A percentile compares a stretch with the other conserved stretches of the same genome.
Conservation (phyloP, 2,329 filamentous ascomycete genomes). For the Colletotrichum tanaceti region DNA sequence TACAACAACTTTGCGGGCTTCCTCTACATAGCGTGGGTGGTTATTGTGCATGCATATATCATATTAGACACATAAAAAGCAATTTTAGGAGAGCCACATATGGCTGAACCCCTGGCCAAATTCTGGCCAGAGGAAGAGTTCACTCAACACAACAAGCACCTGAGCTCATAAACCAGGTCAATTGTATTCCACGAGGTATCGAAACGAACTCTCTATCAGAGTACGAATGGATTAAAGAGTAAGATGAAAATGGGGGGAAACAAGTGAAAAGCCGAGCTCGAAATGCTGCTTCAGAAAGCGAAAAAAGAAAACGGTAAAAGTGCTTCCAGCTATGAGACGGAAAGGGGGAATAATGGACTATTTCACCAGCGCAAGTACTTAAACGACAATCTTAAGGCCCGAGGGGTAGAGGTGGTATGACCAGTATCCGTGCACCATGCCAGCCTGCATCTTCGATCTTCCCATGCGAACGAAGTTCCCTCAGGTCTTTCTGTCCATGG, state of each 20-base stretch:
- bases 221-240: slow-evolving; percentile 49
- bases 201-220: slow-evolving; percentile 58
- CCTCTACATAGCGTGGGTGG: slow-evolving; percentile 27
- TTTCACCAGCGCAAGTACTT: slow-evolving; percentile 38
- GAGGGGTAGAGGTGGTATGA: slow-evolving; percentile 27
- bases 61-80: slow-evolving; percentile 26
- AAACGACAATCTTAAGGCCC: slow-evolving; percentile 33
- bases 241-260: slow-evolving; percentile 42
- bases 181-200: slow-evolving; percentile 51
- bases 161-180: slow-evolving; percentile 44
- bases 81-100: slow-evolving; percentile 13
- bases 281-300: slow-evolving; percentile 45
- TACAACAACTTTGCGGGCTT: slow-evolving; percentile 19
- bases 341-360: slow-evolving; percentile 42
- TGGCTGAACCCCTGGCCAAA: slow-evolving; percentile 1
- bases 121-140: slow-evolving; percentile 46
- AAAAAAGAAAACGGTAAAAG: slow-evolving; percentile 53
- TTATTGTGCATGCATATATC: slow-evolving; percentile 25
- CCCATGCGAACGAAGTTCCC: slow-evolving; percentile 22
- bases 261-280: slow-evolving; percentile 43
- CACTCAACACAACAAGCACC: slow-evolving; percentile 39
- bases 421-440: slow-evolving; percentile 32
- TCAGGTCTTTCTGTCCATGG: slow-evolving; percentile 24
- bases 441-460: slow-evolving; percentile 27
- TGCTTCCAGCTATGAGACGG: slow-evolving; percentile 55